These are phyloP conservation scores for Salix koriyanagi DNA, from an alignment of 345 rosid species.

Conservation along the genomic window DNA sequence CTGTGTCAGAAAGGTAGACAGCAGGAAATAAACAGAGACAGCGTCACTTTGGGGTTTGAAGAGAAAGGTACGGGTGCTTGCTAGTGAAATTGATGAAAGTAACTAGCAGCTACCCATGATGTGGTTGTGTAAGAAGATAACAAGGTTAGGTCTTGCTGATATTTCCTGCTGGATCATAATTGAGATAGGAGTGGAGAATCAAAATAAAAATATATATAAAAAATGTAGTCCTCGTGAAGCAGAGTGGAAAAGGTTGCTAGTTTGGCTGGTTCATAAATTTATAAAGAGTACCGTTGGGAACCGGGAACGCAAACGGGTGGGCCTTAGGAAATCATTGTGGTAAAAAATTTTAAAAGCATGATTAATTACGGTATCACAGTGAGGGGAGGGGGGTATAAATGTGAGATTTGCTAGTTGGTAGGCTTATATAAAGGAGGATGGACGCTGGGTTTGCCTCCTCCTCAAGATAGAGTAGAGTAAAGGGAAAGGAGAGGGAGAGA, in stretches of 20 bases:
- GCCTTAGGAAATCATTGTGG: constrained; percentile 37
- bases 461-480: constrained; percentile 26
- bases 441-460: constrained; percentile 46
- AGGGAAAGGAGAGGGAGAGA: constrained; percentile 1
- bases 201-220: neutral
- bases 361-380: constrained; percentile 14
- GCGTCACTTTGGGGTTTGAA: constrained; percentile 13
- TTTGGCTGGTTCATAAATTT: constrained; percentile 15
- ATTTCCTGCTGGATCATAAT: constrained; percentile 3
- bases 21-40: constrained; percentile 1
- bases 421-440: constrained; percentile 57
- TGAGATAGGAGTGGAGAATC: neutral
- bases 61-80: constrained; percentile 26
- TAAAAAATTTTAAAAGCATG: constrained; percentile 25
- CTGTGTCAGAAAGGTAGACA: constrained; percentile 30
- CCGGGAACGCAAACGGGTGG: constrained; percentile 26
- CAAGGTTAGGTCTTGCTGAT: constrained; percentile 29
- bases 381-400: constrained; percentile 22
- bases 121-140: constrained; percentile 14
- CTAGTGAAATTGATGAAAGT: neutral
- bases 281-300: constrained; percentile 24
- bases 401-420: constrained; percentile 28
- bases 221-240: neutral
- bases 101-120: neutral
- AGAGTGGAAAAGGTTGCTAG: constrained; percentile 6